Conservation (phyloP, 2,329 filamentous ascomycete genomes). For the Penicillium expansum region DNA sequence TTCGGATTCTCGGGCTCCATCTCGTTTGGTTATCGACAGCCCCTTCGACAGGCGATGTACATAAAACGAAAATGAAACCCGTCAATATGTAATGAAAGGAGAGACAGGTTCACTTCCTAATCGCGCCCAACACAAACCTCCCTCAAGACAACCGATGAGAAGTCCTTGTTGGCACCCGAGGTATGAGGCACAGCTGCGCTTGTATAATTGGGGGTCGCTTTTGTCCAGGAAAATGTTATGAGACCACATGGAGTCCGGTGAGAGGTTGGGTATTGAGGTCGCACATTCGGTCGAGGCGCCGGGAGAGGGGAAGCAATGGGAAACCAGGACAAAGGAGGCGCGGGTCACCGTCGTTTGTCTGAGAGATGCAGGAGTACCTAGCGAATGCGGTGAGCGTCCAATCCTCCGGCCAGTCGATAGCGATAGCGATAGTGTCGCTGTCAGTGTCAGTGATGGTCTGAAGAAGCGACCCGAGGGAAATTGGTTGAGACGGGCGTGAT, state of each 20-base stretch:
- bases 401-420: conserved; percentile 18
- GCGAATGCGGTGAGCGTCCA: conserved; percentile 19
- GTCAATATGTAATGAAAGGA: conserved; percentile 22
- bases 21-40: conserved; percentile 19
- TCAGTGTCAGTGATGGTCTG: conserved; percentile 10
- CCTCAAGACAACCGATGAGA: conserved; percentile 22
- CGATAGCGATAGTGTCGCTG: conserved; percentile 19
- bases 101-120: conserved; percentile 22
- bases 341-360: conserved; percentile 29
- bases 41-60: conserved; percentile 16
- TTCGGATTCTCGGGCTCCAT: conserved; percentile 45
- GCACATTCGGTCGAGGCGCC: conserved; percentile 38
- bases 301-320: conserved; percentile 16
- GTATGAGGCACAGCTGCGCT: conserved; percentile 31
- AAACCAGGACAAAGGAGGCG: conserved; percentile 22
- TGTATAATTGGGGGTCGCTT: conserved; percentile 34
- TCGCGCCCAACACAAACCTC: conserved; percentile 25
- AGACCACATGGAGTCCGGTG: conserved; percentile 41
- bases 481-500: conserved; percentile 22
- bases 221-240: conserved; percentile 34
- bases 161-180: conserved; percentile 23
- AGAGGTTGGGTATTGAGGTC: conserved; percentile 28
- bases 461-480: conserved; percentile 5
- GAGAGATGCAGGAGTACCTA: conserved; percentile 20
- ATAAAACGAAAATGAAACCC: conserved; percentile 18